Conservation (phyloP, 495 filamentous ascomycete species). For the Filosporella fistucella region DNA sequence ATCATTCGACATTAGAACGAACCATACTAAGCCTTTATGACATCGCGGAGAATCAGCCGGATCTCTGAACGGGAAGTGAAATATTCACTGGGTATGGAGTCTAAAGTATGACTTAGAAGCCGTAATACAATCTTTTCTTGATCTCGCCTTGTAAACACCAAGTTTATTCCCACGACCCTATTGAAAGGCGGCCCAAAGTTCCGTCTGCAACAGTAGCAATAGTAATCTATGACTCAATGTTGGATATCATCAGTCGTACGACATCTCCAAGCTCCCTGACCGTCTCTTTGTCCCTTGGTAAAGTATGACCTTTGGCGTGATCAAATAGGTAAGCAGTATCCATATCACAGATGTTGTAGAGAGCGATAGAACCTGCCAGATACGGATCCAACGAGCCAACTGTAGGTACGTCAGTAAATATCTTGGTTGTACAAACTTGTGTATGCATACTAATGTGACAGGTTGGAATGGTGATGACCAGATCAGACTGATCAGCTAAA, state of each 20-base stretch:
- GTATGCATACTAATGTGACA: conserved; percentile 47
- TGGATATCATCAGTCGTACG: not conserved
- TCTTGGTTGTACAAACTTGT: not conserved
- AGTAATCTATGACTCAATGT: too few species aligned
- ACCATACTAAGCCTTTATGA: too few species aligned
- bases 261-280: conserved; percentile 33
- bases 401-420: conserved; percentile 25
- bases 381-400: conserved; percentile 54
- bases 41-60: too few species aligned
- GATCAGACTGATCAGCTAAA: conserved; percentile 41
- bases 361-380: conserved; percentile 41
- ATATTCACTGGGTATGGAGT: too few species aligned
- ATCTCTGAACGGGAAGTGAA: too few species aligned
- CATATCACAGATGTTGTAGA: conserved; percentile 53
- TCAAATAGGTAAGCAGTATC: conserved; percentile 47
- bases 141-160: too few species aligned
- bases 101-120: too few species aligned
- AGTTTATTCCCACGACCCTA: too few species aligned
- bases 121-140: too few species aligned
- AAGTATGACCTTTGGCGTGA: conserved; percentile 50
- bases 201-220: too few species aligned
- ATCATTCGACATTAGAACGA: too few species aligned
- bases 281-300: conserved; percentile 45
- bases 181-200: too few species aligned
- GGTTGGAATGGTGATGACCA: conserved; percentile 46